Evolutionary conservation across 1,139 yeast species (phyloP).

Genomic region (Candida sp.): DNA sequence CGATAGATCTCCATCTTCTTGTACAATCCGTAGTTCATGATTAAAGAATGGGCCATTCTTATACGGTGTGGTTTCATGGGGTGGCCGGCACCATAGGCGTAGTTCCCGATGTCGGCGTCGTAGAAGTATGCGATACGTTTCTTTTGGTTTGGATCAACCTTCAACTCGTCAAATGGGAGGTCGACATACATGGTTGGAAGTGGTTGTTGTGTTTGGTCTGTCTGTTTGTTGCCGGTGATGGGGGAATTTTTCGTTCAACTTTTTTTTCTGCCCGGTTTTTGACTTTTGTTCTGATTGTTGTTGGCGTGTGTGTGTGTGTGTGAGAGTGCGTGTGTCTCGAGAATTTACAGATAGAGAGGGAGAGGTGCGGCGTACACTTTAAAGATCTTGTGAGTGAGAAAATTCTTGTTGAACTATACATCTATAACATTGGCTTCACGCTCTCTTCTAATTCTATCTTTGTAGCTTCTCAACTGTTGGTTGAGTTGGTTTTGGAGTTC

Average conservation of each 20-base stretch:
- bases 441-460: constrained; percentile 23
- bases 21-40: constrained; percentile 97
- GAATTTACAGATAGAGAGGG: neutral
- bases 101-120: constrained; percentile 91
- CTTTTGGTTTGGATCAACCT: constrained; percentile 42
- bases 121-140: constrained; percentile 53
- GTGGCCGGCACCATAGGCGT: constrained; percentile 98
- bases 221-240: neutral
- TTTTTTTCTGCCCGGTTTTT: neutral
- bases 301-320: neutral
- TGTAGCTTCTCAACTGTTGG: constrained; percentile 41
- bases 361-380: neutral
- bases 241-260: constrained; percentile 1
- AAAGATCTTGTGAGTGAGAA: neutral
- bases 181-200: constrained; percentile 40
- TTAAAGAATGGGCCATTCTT: constrained; percentile 97
- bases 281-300: neutral
- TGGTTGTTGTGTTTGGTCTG: neutral
- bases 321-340: neutral
- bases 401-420: neutral
- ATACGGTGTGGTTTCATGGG: constrained; percentile 99
- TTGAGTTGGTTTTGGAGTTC: constrained; percentile 52
- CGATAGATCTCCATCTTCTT: constrained; percentile 97
- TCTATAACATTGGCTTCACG: constrained; percentile 13
- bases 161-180: constrained; percentile 51